Evolutionary conservation across 192 early-diverging fungal genomes (phyloP), one percentile per base, ranked within the genome.

Genomic region (Coemansia sp.): DNA sequence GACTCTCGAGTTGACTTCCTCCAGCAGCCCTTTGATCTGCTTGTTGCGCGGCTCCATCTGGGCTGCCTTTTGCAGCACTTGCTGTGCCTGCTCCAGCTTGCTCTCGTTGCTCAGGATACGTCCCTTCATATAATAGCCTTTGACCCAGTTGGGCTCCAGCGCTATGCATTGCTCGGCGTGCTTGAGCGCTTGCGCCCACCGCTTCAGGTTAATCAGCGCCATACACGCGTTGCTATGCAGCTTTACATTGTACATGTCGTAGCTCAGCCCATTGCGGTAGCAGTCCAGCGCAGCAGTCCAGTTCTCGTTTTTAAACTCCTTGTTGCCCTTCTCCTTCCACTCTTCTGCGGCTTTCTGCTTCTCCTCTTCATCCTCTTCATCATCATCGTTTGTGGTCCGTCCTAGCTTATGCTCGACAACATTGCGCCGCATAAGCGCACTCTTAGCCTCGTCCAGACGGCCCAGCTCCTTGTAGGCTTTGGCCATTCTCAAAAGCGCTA

Each of bases 121-220:
- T 0, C 70, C 76, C 71, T 79, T 79, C 61, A 79, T 67, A 38
- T 79, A 79, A 32, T 79, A 74, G 0, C 76, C 76, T 53, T 79
- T 79, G 52, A 66, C 76, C 76, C 76, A 79, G 6, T 48, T 41
- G 15, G 76, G 76, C 26, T 79, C 76, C 17, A 79, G 56, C 14
- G 60, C 65, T 40, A 79, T 79, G 32, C 76, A 79, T 52, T 79
- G 76, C n/a, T 79, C 76, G 26, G 76, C 76, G 44, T 79, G 71
- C 47, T 73, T 79, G 46, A 79, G 45, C 3, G 76, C 76, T 41
- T 79, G 76, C 5, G 69, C 10, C 61, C 62, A 79, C 38, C 66
- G 58, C 47, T 59, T 64, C 26, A 79, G 58, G 51, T 74, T 74
- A 6, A 79, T 64, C 50, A 79, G 52, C 45, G 76, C 36, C 76